Conservation (phyloP, 805 yeast species). For the Metschnikowia gelsemii region DNA sequence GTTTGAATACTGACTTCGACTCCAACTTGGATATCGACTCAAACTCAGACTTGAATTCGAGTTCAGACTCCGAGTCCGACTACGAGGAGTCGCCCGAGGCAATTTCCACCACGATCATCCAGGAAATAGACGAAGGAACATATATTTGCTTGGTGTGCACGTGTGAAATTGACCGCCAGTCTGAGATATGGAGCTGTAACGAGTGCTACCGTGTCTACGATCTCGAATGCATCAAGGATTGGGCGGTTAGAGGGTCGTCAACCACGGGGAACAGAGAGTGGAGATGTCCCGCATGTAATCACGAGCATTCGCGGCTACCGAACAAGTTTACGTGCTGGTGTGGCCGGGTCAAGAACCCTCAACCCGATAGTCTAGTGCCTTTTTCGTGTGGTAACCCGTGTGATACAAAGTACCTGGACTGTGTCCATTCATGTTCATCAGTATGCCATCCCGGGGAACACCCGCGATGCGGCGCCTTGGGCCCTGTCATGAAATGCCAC, state of each 20-base stretch:
- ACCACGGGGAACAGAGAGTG: conserved; percentile 60
- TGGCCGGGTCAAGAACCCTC: conserved; percentile 71
- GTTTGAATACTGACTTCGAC: too few species aligned
- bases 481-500: conserved; percentile 65
- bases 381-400: conserved; percentile 91
- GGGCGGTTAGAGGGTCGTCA: conserved; percentile 79
- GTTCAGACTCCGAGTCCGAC: conserved; percentile 15
- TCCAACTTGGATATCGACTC: conserved; percentile 4
- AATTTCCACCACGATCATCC: conserved; percentile 44
- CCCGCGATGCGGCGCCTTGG: conserved; percentile 74
- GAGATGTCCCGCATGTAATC: conserved; percentile 86
- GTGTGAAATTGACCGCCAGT: conserved; percentile 65
- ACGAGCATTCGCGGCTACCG: conserved; percentile 49
- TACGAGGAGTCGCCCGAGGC: conserved; percentile 25
- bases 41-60: conserved; percentile 2
- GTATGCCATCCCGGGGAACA: conserved; percentile 92
- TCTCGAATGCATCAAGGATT: conserved; percentile 75
- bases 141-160: conserved; percentile 89
- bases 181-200: conserved; percentile 76
- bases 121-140: conserved; percentile 63
- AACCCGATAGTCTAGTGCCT: conserved; percentile 56
- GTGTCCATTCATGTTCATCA: conserved; percentile 73
- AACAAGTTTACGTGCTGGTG: conserved; percentile 81
- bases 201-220: conserved; percentile 83
- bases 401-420: conserved; percentile 49